Base-by-base conservation (phyloP, 1,139 yeast genomes). In the Protomyces lactucae-debilis region DNA sequence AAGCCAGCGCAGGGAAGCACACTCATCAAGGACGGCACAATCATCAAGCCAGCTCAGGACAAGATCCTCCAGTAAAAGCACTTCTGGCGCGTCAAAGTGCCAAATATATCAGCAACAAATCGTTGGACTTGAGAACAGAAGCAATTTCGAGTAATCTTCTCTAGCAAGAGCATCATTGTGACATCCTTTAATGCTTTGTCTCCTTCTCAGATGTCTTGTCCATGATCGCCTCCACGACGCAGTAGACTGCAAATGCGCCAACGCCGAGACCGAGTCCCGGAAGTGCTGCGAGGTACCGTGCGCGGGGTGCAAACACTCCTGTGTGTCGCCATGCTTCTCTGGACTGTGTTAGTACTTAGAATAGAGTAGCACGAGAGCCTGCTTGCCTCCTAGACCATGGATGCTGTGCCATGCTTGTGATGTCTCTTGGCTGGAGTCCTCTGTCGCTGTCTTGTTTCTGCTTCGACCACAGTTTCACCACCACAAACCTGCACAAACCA, bases 261-360 rank as follows among this genome's bases (percentile, higher is more conserved):
- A 86, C 80, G 52, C 93, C 96, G 61, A 86, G 82, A 52, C 91
- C 90, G 64, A 89, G 82, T 1, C 96, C 96, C 2, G 96, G 96
- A 73, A 89, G 83, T n/a, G 88, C 82, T 67, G 84, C 84, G 72
- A 80, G 85, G 76, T 85, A 86, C 72, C 95, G 80, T 76, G 86
- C 85, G 65, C 78, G 77, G 71, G 92, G 84, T 66, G 87, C 81
- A 78, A 89, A 89, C 66, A 85, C 88, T 67, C 95, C 95, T 72
- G 85, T 86, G 76, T 84, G 87, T 80, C 96, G 85, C 96, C 96
- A 89, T 64, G 95, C 95, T 75, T 89, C 96, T 82, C 96, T 87
- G 39, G n/a, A 28, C 4, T n/a, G 18, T 43, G 28, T 57, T 32
- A 57, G 60, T 16, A 21, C 18, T 10, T 18, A 6, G 23, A 9